Evolutionary conservation across 192 early-diverging fungal genomes (phyloP).

Genomic region (Entomortierella parvispora): DNA sequence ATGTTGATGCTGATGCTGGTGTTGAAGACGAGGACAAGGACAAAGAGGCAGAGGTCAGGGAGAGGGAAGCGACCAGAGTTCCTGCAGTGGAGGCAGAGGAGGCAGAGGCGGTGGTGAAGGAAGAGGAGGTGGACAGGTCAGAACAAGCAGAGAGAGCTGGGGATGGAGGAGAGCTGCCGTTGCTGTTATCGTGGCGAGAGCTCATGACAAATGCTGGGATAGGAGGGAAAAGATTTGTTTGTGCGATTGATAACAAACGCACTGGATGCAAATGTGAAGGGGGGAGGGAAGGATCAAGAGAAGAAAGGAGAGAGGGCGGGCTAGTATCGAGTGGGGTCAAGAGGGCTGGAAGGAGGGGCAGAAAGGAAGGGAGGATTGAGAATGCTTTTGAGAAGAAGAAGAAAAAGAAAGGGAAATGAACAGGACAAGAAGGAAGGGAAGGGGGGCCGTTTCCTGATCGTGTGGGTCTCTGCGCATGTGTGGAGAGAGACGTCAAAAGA

Average conservation of each 20-base stretch:
- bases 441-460: background rate
- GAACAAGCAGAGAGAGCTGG: too few relatives aligned
- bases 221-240: too few relatives aligned
- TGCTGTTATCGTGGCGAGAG: too few relatives aligned
- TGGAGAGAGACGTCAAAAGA: too few relatives aligned
- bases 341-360: background rate
- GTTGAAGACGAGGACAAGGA: background rate
- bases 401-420: background rate
- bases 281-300: background rate
- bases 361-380: background rate
- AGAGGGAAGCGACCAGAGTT: background rate
- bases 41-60: background rate
- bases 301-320: background rate
- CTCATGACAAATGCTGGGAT: too few relatives aligned
- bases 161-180: too few relatives aligned
- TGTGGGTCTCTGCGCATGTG: too few relatives aligned
- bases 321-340: background rate
- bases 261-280: too few relatives aligned
- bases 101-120: background rate
- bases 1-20: background rate
- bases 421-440: background rate
- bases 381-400: background rate
- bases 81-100: background rate
- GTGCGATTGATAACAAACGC: too few relatives aligned
- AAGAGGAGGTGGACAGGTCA: background rate